A percentile compares a stretch with the other conserved stretches of the same genome.
Evolutionary conservation across 148 eudicot genomes (phyloP).

Genomic region (Vaccinium corymbosum): DNA sequence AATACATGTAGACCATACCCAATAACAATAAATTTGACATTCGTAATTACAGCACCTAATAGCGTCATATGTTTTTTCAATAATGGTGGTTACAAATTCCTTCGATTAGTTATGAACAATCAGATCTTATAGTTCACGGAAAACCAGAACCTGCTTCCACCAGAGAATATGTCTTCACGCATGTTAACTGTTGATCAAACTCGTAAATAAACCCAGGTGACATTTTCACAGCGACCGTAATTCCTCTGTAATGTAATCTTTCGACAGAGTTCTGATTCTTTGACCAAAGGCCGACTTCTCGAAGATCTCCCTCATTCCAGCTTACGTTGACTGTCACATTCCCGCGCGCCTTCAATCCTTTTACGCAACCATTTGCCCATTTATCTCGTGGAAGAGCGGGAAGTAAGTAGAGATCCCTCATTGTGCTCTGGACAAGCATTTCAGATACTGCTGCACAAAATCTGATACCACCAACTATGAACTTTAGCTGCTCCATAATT

Average conservation of each 20-base stretch:
- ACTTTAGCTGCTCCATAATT: background rate
- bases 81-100: too few relatives aligned
- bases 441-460: slow-evolving; percentile 78
- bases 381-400: slow-evolving; percentile 77
- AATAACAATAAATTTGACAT: too few relatives aligned
- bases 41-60: too few relatives aligned
- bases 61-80: too few relatives aligned
- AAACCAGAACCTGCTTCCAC: slow-evolving; percentile 12
- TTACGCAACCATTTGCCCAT: slow-evolving; percentile 71
- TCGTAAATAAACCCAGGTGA: slow-evolving; percentile 44
- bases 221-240: slow-evolving; percentile 29
- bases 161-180: slow-evolving; percentile 36
- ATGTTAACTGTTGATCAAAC: slow-evolving; percentile 40
- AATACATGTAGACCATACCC: too few relatives aligned
- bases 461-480: slow-evolving; percentile 17
- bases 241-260: slow-evolving; percentile 56
- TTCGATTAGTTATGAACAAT: background rate
- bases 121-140: background rate
- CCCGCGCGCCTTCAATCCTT: slow-evolving; percentile 79
- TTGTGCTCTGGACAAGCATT: slow-evolving; percentile 85
- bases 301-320: slow-evolving; percentile 71
- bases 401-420: slow-evolving; percentile 64
- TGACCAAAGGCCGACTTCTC: slow-evolving; percentile 61
- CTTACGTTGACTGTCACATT: slow-evolving; percentile 62
- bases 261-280: slow-evolving; percentile 26